Percentiles rank a stretch among this genome's conserved stretches.
These are phyloP conservation scores for Quercus rubra DNA, from an alignment of 306 rosid species.

Conservation along the genomic window DNA sequence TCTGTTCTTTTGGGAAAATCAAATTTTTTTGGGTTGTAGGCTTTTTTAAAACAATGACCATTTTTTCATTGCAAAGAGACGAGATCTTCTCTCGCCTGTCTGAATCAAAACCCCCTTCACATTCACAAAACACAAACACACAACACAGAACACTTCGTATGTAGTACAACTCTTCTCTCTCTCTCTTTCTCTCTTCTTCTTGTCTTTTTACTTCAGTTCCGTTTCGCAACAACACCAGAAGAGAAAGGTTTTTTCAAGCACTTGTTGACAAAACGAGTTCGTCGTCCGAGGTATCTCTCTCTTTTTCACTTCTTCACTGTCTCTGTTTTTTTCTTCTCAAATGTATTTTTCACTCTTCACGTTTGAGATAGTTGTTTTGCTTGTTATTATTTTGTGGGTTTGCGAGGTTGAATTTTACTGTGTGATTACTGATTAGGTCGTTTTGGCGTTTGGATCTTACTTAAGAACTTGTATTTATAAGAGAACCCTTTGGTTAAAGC, in stretches of 20 bases:
- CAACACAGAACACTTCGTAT: conserved; percentile 14
- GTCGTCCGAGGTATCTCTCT: too few relatives aligned
- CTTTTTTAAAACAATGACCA: neutral
- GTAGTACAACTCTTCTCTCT: neutral
- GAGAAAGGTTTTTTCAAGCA: too few relatives aligned
- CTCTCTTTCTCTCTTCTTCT: neutral
- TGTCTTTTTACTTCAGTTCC: neutral
- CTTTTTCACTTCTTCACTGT: too few relatives aligned
- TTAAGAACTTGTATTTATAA: neutral
- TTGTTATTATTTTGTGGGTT: too few relatives aligned
- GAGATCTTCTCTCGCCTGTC: conserved; percentile 29
- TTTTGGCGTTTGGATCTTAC: conserved; percentile 8
- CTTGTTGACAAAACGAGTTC: too few relatives aligned
- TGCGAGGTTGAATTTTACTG: too few relatives aligned
- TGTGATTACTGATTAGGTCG: neutral
- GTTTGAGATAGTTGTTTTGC: too few relatives aligned
- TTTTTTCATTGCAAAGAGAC: neutral
- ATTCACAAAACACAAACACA: neutral
- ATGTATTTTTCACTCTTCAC: too few relatives aligned
- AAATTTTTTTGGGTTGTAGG: neutral
- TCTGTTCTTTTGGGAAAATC: neutral
- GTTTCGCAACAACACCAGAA: neutral
- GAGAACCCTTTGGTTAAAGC: neutral
- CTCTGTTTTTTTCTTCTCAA: too few relatives aligned
- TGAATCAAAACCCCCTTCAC: conserved; percentile 18